Evolutionary conservation across 2,329 filamentous ascomycete species (phyloP), one percentile per base, ranked within the genome.

Genomic region (Ophiostoma tasmaniense): DNA sequence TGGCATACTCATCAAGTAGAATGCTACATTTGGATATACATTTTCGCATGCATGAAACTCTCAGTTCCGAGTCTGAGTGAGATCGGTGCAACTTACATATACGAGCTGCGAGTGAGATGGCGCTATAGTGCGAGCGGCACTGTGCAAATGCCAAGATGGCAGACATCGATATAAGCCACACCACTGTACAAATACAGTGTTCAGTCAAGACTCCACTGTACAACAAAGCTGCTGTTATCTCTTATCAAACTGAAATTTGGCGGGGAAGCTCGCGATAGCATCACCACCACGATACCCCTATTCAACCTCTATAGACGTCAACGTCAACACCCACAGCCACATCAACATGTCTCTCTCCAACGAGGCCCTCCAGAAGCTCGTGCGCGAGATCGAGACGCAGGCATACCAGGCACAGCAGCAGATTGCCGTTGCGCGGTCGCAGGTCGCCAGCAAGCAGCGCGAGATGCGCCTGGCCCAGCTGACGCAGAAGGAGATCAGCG

Each of bases 351-450:
- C 94, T 68, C 95, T 98, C 74, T 90, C 93, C 68, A 97, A 96
- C 76, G 92, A 96, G 81, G 93, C 93, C 70, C 83, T 98, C 73
- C 91, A 97, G 78, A 97, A 97, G 94, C 84, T 97, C 72, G 87
- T 97, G 75, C 90, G 91, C 79, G 95, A 98, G 81, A 97, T 98
- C 75, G 93, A 97, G 81, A 88, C 89, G 73, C 95, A 96, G 78
- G 93, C 93, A 17, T 82, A 91, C 55, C 89, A 89, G 72, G 91
- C 95, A 20, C 92, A 97, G 79, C 93, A 98, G 80, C 93, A 98
- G 79, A 94, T 98, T 76, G 86, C 87, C 73, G 85, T 97, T 70
- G 91, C 94, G 72, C 90, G 91, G 75, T 87, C 90, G 13, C 93
- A 97, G 78, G 91, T 97, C 74, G 85, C 88, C 8, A 84, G 88